Base-by-base conservation (phyloP, 2,329 filamentous ascomycete species). In the Basipetospora chlamydospora region DNA sequence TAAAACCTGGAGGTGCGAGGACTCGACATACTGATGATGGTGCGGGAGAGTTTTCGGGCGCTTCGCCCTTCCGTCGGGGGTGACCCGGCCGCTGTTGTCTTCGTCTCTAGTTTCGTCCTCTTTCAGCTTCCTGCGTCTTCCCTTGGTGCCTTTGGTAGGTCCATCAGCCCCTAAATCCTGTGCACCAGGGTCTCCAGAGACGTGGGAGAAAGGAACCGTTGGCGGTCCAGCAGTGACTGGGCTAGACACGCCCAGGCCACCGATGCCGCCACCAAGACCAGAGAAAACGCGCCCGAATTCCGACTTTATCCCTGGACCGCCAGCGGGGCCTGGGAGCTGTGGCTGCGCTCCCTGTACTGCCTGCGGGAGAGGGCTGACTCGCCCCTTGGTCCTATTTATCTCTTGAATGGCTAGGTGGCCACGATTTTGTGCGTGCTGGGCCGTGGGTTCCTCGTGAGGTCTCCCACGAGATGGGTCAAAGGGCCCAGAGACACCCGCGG, bases 211-310 rank as follows among this genome's bases (percentile, higher is more conserved):
- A 21, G 29, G 21, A 18, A 15, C 13, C 51, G 41, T 62, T 47
- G 28, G 58, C 26, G 52, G 44, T 4, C 46, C 46, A 6, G 57
- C 52, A 1, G 66, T 56, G 3, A 65, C 59, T 2, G 70, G 68
- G 46, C 67, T 73, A 11, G 68, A 64, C 25, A 64, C 57, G 17
- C 61, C 63, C 40, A 70, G 62, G 28, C 57, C 61, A 42, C 58
- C 64, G 22, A 70, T 64, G 42, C 64, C 71, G 45, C 63, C 71
- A 41, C 65, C 87, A 45, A 96, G 85, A n/a, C 88, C 88, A 13
- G 84, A 85, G 58, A 94, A 95, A 68, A 95, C 93, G 43, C 85
- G 78, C 20, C 87, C 87, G 53, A 95, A 87, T 53, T 95, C 88
- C 52, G 78, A 92, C 64, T 95, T 94, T 50, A 95, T 93, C 29